Evolutionary conservation across 1,284 basidiomycete species (phyloP), one percentile per base, ranked within the genome.

Genomic region (Ustilago vetiveriae): DNA sequence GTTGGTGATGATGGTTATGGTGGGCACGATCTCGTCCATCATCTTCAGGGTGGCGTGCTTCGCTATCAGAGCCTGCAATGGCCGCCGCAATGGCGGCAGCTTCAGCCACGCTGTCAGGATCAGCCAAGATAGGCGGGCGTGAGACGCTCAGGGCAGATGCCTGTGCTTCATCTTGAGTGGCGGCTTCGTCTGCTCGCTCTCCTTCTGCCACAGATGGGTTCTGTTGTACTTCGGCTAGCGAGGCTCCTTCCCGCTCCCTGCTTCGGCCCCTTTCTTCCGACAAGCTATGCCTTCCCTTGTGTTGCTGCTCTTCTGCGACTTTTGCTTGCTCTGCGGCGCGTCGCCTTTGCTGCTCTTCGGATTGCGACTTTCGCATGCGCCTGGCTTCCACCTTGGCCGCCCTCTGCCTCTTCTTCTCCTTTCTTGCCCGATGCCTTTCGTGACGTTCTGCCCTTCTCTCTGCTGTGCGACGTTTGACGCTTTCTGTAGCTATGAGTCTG

Each of bases 401-500:
- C 22, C 52, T 42, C 41, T 57, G 51, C 32, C 40, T 14, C 39
- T 52, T 51, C 35, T 56, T 54, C 33, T 68, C 54, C 48, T 52
- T 59, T 21, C 39, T 50, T 24, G 29, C 37, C 8, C 50, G 40
- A 32, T 63, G 55, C 17, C 62, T 45, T 26, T 72, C 59, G 22
- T 68, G 56, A 17, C 52, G 36, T 46, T 59, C 53, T n/a, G 27
- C 30, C 6, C 55, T 47, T 24, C 58, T 35, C 36, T 70, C 58
- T 5, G 54, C 66, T 4, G 74, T 77, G 38, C 87, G 83, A 10
- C 72, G 43, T 82, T 97, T 97, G 56, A 97, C 84, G 37, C 88
- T 87, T 3, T 86, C 85, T 0, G 90, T 89, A 0, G 90, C 92
- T 19, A 94, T 86, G 30, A 98, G 86, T 33, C 94, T 88, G 47